These are phyloP conservation scores for Coemansia javaensis DNA, from an alignment of 192 early-diverging fungal species.

Conservation along the genomic window DNA sequence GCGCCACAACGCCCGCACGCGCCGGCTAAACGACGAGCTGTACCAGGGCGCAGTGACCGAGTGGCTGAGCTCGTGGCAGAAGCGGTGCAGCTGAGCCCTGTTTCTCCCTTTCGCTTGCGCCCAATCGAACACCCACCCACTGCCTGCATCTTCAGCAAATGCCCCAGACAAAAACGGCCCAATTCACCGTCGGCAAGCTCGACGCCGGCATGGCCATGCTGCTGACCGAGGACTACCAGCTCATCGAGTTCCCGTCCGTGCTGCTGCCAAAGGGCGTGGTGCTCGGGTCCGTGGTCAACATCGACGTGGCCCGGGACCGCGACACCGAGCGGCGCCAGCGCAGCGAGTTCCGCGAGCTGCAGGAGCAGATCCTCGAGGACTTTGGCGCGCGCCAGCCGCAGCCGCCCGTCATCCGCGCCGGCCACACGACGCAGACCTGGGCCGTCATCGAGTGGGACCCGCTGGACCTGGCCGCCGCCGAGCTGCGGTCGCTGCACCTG, in stretches of 20 bases:
- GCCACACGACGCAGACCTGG: slow-evolving; percentile 79
- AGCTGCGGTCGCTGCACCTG: slow-evolving; percentile 81
- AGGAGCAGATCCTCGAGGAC: slow-evolving; percentile 74
- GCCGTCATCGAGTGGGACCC: slow-evolving; percentile 89
- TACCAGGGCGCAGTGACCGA: slow-evolving; percentile 46
- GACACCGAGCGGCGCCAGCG: slow-evolving; percentile 78
- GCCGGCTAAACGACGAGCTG: slow-evolving; percentile 50
- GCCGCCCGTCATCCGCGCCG: slow-evolving; percentile 70
- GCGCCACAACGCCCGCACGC: slow-evolving; percentile 35
- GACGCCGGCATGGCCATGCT: slow-evolving; percentile 89
- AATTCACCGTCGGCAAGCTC: slow-evolving; percentile 88
- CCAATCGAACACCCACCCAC: too few species aligned
- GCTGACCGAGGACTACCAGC: slow-evolving; percentile 95
- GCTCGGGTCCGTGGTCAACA: slow-evolving; percentile 93
- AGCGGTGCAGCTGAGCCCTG: too few species aligned
- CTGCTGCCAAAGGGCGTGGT: slow-evolving; percentile 90
- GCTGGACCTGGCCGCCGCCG: slow-evolving; percentile 73
- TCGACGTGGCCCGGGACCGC: slow-evolving; percentile 87
- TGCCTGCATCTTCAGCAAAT: slow-evolving; percentile 1
- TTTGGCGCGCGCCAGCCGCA: slow-evolving; percentile 79
- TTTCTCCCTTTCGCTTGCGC: too few species aligned
- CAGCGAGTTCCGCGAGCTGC: slow-evolving; percentile 78
- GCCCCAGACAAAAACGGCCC: slow-evolving; percentile 36
- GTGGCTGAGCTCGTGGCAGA: slow-evolving; percentile 22
- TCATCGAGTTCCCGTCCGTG: slow-evolving; percentile 96